Evolutionary conservation across 768 basidiomycete genomes (phyloP).

Genomic region (Russula olivacea): DNA sequence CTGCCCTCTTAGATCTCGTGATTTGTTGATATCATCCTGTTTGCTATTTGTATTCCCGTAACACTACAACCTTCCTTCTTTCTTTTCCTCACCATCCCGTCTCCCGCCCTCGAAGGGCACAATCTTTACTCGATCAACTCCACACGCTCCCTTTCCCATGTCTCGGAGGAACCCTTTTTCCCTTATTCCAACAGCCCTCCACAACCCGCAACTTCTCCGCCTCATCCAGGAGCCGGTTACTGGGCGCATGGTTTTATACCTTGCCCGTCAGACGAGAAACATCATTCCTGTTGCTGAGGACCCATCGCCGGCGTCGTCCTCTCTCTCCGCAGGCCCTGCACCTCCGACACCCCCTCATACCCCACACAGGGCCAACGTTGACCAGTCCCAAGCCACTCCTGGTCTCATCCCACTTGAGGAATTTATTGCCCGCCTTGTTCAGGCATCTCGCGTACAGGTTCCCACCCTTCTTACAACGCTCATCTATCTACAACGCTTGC

Average conservation of each 20-base stretch:
- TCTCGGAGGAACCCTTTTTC: constrained; percentile 67
- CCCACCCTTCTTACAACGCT: constrained; percentile 86
- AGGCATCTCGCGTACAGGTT: constrained; percentile 82
- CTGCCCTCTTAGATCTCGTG: constrained; percentile 6
- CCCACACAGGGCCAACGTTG: constrained; percentile 42
- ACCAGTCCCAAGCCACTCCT: constrained; percentile 30
- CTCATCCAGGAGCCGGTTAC: constrained; percentile 76
- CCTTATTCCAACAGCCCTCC: constrained; percentile 65
- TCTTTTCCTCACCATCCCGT: constrained; percentile 27
- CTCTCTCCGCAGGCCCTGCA: constrained; percentile 29
- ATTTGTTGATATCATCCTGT: constrained; percentile 12
- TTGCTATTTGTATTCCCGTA: constrained; percentile 19
- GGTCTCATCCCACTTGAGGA: constrained; percentile 64
- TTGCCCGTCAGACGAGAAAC: constrained; percentile 70
- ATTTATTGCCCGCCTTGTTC: constrained; percentile 79
- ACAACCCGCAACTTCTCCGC: constrained; percentile 75
- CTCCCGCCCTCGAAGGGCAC: constrained; percentile 35
- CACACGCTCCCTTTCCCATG: constrained; percentile 35
- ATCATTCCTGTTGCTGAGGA: constrained; percentile 70
- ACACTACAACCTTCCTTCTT: constrained; percentile 26
- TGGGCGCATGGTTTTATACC: constrained; percentile 77
- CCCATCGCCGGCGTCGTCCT: constrained; percentile 27
- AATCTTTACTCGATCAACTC: constrained; percentile 31
- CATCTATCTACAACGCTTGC: constrained; percentile 85
- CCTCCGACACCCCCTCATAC: constrained; percentile 67